These are phyloP conservation scores for Ajuga chamaepitys DNA, from an alignment of 257 asterid species.

Conservation along the genomic window DNA sequence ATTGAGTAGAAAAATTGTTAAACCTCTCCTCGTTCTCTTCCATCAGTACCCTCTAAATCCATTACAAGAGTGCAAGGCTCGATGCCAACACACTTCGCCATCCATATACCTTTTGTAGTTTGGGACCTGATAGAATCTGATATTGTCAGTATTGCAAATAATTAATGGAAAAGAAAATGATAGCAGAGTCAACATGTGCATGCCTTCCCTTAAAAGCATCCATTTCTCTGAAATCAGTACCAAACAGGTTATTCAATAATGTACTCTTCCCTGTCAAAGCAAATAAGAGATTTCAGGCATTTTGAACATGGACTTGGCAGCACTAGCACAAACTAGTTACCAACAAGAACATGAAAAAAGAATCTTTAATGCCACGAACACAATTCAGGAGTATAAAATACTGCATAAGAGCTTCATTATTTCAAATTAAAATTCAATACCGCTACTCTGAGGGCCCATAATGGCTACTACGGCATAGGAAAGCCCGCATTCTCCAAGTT, in stretches of 20 bases:
- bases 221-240: slow-evolving; percentile 85
- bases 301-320: background rate
- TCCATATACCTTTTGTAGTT: slow-evolving; percentile 71
- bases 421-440: slow-evolving; percentile 30
- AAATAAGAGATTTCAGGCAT: slow-evolving; percentile 1
- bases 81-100: slow-evolving; percentile 72
- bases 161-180: slow-evolving; percentile 2
- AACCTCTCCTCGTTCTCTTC: slow-evolving; percentile 99
- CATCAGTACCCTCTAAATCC: slow-evolving; percentile 99
- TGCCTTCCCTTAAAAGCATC: slow-evolving; percentile 92
- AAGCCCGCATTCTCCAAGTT: slow-evolving; percentile 85
- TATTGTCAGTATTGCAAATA: slow-evolving; percentile 13
- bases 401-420: background rate
- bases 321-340: background rate
- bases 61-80: slow-evolving; percentile 79
- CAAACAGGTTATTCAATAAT: slow-evolving; percentile 71
- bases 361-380: background rate
- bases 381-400: background rate
- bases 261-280: slow-evolving; percentile 86
- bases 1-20: slow-evolving; percentile 4
- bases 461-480: slow-evolving; percentile 96
- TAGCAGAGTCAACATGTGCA: slow-evolving; percentile 18
- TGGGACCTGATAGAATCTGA: slow-evolving; percentile 56
- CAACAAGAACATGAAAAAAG: background rate
- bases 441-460: slow-evolving; percentile 99